Base-by-base conservation (phyloP, 2,329 filamentous ascomycete species). In the Calycina herbarum region DNA sequence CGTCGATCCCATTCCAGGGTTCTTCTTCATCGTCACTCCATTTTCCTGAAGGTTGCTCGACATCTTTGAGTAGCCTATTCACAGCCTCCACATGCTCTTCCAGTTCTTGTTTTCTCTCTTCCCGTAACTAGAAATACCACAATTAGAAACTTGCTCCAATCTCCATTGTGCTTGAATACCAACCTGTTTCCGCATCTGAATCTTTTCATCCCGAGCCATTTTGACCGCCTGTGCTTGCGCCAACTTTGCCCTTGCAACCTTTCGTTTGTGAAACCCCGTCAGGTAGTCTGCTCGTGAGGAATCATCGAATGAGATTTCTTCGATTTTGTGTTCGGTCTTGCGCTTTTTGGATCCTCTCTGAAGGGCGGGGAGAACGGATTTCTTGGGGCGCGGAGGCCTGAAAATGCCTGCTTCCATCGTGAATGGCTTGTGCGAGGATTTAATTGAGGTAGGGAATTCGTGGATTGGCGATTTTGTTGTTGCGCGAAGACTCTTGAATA, bases 221-320 rank as follows among this genome's bases (percentile, higher is more conserved):
- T 92, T 90, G 57, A 86, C 88, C 3, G 92, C 92, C 72, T 90
- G 83, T 71, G 95, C 93, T 75, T 95, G 91, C 1, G 94, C 94
- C 78, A 89, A 83, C 80, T 96, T 96, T 71, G 89, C 88, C 45
- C 95, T 86, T 77, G 93, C 90, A 62, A 91, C 81, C 78, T 97
- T 98, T 78, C 95, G 90, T 83, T 98, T 99, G 82, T 94, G 94
- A 79, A 99, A 99, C 2, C 95, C 95, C 0, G 93, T 97, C 65
- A 99, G 83, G 76, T 92, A 99, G 75, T 98, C 93, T 70, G 90
- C 82, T 70, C 95, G 89, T 57, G 91, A 91, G 67, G 84, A 83
- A 67, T 85, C 80, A 80, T 99, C 93, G 80, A 98, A 99, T 62
- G 82, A 87, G 77, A 99, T 90, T 77, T 96, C 92, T 75, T 94